Evolutionary conservation across 176 grass and related monocot species (phyloP).

Genomic region (Melocanna baccifera): DNA sequence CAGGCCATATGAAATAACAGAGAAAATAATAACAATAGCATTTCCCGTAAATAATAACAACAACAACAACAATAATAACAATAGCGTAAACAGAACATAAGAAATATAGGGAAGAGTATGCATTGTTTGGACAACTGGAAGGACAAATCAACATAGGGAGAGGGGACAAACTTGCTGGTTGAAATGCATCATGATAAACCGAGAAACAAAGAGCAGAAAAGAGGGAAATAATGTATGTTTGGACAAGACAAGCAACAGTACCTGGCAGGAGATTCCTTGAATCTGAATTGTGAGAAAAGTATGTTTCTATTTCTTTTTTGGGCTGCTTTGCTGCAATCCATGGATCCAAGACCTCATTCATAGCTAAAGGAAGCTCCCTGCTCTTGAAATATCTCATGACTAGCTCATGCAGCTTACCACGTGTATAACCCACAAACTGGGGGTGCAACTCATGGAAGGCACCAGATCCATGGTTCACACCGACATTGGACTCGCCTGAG

Average conservation of each 20-base stretch:
- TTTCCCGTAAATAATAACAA: not conserved
- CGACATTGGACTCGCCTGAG: constrained; percentile 19
- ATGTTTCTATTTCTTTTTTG: constrained; percentile 85
- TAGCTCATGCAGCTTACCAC: constrained; percentile 91
- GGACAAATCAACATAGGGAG: not conserved
- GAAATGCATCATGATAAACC: not conserved
- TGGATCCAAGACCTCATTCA: constrained; percentile 98
- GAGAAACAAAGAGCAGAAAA: constrained; percentile 10
- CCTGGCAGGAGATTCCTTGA: constrained; percentile 56
- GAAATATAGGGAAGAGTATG: not conserved
- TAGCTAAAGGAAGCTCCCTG: constrained; percentile 89
- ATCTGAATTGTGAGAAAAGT: constrained; percentile 58
- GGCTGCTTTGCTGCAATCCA: constrained; percentile 93
- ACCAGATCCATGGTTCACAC: constrained; percentile 39
- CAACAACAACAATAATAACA: not conserved
- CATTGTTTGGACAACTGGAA: not conserved
- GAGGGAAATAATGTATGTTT: not conserved
- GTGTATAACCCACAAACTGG: constrained; percentile 84
- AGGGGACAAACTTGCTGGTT: not conserved
- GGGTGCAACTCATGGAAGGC: constrained; percentile 74
- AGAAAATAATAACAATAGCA: not conserved
- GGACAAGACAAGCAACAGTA: constrained; percentile 33
- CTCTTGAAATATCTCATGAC: constrained; percentile 99
- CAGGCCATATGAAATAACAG: not conserved
- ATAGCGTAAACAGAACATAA: not conserved